Conservation (phyloP, 2,329 filamentous ascomycete species). For the Fusarium virguliforme region DNA sequence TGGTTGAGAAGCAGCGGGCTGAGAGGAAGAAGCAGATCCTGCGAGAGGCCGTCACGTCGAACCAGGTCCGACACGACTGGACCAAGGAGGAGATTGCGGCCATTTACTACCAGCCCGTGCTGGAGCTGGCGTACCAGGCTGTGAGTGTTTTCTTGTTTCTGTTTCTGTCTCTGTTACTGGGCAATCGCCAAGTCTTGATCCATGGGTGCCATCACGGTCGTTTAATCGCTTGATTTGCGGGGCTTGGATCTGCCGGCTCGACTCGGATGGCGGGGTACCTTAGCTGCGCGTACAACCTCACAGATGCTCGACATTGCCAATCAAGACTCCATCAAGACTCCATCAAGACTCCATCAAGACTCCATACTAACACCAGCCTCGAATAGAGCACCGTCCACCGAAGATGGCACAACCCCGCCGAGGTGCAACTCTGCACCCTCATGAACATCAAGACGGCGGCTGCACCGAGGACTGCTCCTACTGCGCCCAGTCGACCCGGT, state of each 20-base stretch:
- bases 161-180: background rate
- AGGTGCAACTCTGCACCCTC: slow-evolving; percentile 92
- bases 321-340: background rate
- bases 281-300: slow-evolving; percentile 22
- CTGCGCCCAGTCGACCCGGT: slow-evolving; percentile 89
- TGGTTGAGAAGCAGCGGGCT: slow-evolving; percentile 44
- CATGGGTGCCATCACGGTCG: slow-evolving; percentile 9
- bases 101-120: slow-evolving; percentile 86
- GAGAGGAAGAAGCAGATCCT: slow-evolving; percentile 57
- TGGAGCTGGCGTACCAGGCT: slow-evolving; percentile 83
- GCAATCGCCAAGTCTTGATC: background rate
- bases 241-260: slow-evolving; percentile 3
- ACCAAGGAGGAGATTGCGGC: slow-evolving; percentile 84
- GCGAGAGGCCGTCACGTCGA: slow-evolving; percentile 72
- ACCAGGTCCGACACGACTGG: slow-evolving; percentile 80
- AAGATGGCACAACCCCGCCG: slow-evolving; percentile 85
- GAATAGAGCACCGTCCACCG: slow-evolving; percentile 82
- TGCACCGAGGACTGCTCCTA: slow-evolving; percentile 95
- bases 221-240: slow-evolving; percentile 1
- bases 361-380: slow-evolving; percentile 31
- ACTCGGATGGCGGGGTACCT: slow-evolving; percentile 12
- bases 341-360: no score
- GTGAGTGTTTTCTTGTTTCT: slow-evolving; percentile 63
- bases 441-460: slow-evolving; percentile 97
- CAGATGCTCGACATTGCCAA: slow-evolving; percentile 9